These are phyloP conservation scores for Radiomyces spectabilis DNA, from an alignment of 192 early-diverging fungal genomes.

Conservation along the genomic window DNA sequence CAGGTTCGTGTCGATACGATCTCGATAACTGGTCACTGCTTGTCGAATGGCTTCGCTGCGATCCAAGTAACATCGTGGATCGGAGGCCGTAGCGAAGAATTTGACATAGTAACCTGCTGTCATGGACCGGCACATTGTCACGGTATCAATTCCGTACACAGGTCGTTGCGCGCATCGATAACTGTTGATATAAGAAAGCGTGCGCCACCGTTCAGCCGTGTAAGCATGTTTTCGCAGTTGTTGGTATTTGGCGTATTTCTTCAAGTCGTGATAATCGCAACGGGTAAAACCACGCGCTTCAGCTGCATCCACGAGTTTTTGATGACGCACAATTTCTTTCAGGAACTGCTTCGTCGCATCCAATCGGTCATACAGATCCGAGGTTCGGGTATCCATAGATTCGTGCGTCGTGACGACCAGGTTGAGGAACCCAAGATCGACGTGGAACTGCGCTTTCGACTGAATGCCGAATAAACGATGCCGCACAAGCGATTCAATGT, in stretches of 20 bases:
- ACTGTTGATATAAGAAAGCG: constrained; percentile 35
- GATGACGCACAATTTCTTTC: constrained; percentile 11
- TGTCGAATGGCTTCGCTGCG: constrained; percentile 23
- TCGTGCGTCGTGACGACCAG: constrained; percentile 29
- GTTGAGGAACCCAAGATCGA: constrained; percentile 31
- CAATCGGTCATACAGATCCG: constrained; percentile 11
- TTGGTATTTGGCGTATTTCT: constrained; percentile 27
- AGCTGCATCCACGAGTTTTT: not conserved
- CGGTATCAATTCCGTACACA: constrained; percentile 34
- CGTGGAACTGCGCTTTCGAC: constrained; percentile 8
- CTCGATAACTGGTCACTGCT: constrained; percentile 27
- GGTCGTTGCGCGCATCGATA: constrained; percentile 29
- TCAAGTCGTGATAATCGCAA: constrained; percentile 35
- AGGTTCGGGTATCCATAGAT: constrained; percentile 11
- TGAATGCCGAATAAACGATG: constrained; percentile 21
- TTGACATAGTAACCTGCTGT: not conserved
- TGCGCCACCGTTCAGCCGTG: constrained; percentile 29
- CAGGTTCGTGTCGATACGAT: constrained; percentile 22
- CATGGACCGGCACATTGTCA: constrained; percentile 24
- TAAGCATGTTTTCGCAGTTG: constrained; percentile 17
- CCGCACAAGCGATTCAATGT: constrained; percentile 30
- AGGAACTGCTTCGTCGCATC: constrained; percentile 15
- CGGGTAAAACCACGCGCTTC: constrained; percentile 14
- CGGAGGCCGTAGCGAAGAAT: constrained; percentile 11
- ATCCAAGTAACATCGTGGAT: constrained; percentile 20